These are phyloP conservation scores for Rhytidhysteron rufulum DNA, from an alignment of 2,329 filamentous ascomycete genomes.

Conservation along the genomic window DNA sequence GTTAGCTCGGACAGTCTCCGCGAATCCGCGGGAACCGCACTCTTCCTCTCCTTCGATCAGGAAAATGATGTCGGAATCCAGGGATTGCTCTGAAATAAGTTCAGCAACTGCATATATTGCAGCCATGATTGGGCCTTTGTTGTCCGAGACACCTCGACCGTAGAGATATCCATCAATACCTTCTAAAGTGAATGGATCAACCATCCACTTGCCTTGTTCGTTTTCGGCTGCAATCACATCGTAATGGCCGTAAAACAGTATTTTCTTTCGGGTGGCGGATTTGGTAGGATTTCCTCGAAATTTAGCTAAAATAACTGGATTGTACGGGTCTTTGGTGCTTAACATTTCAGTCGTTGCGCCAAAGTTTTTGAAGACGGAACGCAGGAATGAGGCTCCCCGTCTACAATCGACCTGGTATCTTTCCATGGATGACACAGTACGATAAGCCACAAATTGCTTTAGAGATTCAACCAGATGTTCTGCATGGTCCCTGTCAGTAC, in stretches of 20 bases:
- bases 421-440: slow-evolving; percentile 81
- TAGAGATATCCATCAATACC: slow-evolving; percentile 92
- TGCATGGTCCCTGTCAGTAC: slow-evolving; percentile 21
- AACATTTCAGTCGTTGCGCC: slow-evolving; percentile 80
- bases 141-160: slow-evolving; percentile 93
- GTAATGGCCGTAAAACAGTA: slow-evolving; percentile 97
- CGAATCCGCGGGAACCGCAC: slow-evolving; percentile 86
- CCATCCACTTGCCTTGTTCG: slow-evolving; percentile 76
- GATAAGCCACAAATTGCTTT: slow-evolving; percentile 83
- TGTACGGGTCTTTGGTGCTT: slow-evolving; percentile 71
- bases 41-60: slow-evolving; percentile 97
- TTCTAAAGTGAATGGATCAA: slow-evolving; percentile 83
- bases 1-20: slow-evolving; percentile 72
- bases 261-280: slow-evolving; percentile 68
- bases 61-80: slow-evolving; percentile 88
- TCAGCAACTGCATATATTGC: slow-evolving; percentile 92
- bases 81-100: slow-evolving; percentile 73
- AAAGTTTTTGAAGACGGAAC: slow-evolving; percentile 85
- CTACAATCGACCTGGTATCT: slow-evolving; percentile 90
- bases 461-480: slow-evolving; percentile 63
- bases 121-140: slow-evolving; percentile 93
- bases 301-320: slow-evolving; percentile 88
- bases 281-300: slow-evolving; percentile 74
- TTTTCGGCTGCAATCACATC: slow-evolving; percentile 91
- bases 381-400: slow-evolving; percentile 84